Percentiles rank a stretch among this genome's conserved stretches.
These are phyloP conservation scores for Cryoendolithus antarcticus DNA, from an alignment of 2,329 filamentous ascomycete species.

Conservation along the genomic window DNA sequence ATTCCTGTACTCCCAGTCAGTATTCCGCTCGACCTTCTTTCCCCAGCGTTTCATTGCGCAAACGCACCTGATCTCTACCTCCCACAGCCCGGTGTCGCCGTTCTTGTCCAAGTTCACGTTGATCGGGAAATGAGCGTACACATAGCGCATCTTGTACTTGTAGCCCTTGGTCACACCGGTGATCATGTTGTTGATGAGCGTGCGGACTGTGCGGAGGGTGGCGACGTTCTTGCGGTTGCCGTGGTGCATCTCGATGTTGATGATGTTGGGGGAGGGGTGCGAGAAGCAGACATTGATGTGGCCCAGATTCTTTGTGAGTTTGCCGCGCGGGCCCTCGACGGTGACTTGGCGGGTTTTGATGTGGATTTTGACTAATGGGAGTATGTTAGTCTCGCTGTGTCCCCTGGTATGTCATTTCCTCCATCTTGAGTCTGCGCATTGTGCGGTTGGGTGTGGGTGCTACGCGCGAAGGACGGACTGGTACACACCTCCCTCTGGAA, in stretches of 20 bases:
- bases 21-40: not conserved
- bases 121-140: conserved; percentile 99
- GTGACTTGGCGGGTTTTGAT: conserved; percentile 96
- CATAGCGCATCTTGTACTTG: conserved; percentile 99
- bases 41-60: not conserved
- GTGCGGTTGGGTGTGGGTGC: not conserved
- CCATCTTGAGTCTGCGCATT: conserved; percentile 1
- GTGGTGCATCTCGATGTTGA: conserved; percentile 98
- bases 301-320: conserved; percentile 91
- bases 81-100: conserved; percentile 70
- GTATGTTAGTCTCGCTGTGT: conserved; percentile 11
- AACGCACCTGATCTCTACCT: conserved; percentile 93
- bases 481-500: conserved; percentile 90
- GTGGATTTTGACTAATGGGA: conserved; percentile 71
- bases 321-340: conserved; percentile 95
- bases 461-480: conserved; percentile 2
- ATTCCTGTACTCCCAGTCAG: conserved; percentile 48
- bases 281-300: conserved; percentile 96
- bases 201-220: conserved; percentile 93
- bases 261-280: conserved; percentile 68
- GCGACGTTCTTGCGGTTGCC: conserved; percentile 95
- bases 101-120: conserved; percentile 99
- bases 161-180: conserved; percentile 97
- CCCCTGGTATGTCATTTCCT: not conserved
- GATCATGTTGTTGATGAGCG: conserved; percentile 97